Conservation (phyloP, 495 filamentous ascomycete species). For the Cenococcum geophilum region DNA sequence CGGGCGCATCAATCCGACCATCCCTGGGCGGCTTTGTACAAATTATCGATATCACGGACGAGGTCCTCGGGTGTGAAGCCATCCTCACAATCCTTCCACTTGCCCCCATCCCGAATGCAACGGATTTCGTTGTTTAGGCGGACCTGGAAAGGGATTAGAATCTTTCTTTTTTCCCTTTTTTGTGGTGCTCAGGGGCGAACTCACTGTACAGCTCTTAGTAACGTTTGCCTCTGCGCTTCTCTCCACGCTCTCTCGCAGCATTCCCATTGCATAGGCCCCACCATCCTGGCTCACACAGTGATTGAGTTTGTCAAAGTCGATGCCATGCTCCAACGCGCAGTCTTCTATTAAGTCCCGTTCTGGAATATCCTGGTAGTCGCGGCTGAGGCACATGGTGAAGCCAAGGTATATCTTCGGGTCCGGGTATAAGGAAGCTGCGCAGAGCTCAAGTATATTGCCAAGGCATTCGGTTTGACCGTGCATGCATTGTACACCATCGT, state of each 20-base stretch:
- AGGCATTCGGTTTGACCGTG: slow-evolving; percentile 90
- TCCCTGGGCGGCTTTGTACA: slow-evolving; percentile 17
- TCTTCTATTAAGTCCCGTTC: slow-evolving; percentile 65
- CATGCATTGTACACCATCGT: slow-evolving; percentile 70
- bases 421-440: slow-evolving; percentile 71
- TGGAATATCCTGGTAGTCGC: slow-evolving; percentile 67
- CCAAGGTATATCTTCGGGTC: slow-evolving; percentile 81
- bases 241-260: slow-evolving; percentile 72
- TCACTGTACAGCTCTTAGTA: slow-evolving; percentile 73
- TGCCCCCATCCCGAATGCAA: slow-evolving; percentile 74
- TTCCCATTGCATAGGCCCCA: slow-evolving; percentile 50
- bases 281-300: slow-evolving; percentile 68
- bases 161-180: no score
- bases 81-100: slow-evolving; percentile 72
- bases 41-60: slow-evolving; percentile 63
- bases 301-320: slow-evolving; percentile 79
- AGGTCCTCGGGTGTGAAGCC: slow-evolving; percentile 67
- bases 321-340: slow-evolving; percentile 82
- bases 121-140: slow-evolving; percentile 69
- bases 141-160: no score
- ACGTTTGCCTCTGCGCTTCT: slow-evolving; percentile 62
- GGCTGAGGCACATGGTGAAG: slow-evolving; percentile 81
- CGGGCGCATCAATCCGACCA: slow-evolving; percentile 4
- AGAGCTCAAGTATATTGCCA: slow-evolving; percentile 89
- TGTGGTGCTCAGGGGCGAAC: no score